These are phyloP conservation scores for Leishmania turanica DNA, from an alignment of 208 protist genomes.

Conservation along the genomic window DNA sequence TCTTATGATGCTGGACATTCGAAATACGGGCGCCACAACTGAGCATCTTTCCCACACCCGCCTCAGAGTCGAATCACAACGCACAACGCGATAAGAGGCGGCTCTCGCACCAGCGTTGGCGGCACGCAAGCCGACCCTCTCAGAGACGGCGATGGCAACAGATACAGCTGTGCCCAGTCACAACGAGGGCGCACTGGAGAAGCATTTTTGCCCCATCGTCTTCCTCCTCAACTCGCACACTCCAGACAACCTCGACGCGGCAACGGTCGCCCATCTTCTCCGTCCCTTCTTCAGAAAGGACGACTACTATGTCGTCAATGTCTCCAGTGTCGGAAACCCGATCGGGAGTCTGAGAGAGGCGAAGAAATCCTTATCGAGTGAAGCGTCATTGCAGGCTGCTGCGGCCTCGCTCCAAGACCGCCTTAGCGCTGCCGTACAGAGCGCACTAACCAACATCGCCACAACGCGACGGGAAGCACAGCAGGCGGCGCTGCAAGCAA, in stretches of 20 bases:
- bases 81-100: background rate
- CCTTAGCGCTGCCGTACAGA: constrained; percentile 14
- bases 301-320: constrained; percentile 30
- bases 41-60: background rate
- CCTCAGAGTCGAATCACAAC: background rate
- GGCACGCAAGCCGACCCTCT: background rate
- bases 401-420: background rate
- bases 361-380: constrained; percentile 1
- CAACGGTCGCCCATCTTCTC: constrained; percentile 19
- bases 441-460: constrained; percentile 60
- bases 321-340: constrained; percentile 6
- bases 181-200: background rate
- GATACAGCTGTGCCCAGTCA: background rate
- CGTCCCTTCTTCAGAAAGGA: constrained; percentile 21
- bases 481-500: constrained; percentile 32
- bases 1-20: background rate
- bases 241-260: constrained; percentile 22
- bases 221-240: constrained; percentile 30
- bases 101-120: background rate
- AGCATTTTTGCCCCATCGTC: constrained; percentile 22
- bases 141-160: background rate
- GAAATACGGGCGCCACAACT: background rate
- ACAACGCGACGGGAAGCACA: constrained; percentile 42
- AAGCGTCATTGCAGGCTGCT: background rate
- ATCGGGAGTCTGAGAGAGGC: constrained; percentile 3